These are phyloP conservation scores for Fusarium aywerte DNA, from an alignment of 2,329 filamentous ascomycete species.

Conservation along the genomic window DNA sequence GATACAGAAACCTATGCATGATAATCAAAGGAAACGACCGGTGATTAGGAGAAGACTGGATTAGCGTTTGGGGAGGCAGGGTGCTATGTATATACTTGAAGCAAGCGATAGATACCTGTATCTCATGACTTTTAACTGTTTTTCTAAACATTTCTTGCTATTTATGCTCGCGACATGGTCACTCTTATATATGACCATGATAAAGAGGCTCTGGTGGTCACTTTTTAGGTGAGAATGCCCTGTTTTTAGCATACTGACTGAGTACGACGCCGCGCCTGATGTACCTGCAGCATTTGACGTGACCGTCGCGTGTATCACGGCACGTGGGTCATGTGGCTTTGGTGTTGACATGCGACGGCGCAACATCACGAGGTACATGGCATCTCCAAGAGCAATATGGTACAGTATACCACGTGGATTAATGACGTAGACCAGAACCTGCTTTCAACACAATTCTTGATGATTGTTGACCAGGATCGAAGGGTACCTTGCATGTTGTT, in stretches of 20 bases:
- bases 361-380: conserved; percentile 36
- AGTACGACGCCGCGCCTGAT: conserved; percentile 45
- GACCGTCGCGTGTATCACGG: conserved; percentile 43
- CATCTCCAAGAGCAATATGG: conserved; percentile 2
- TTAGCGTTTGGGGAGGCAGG: conserved; percentile 51
- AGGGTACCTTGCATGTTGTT: conserved; percentile 39
- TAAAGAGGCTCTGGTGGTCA: conserved; percentile 35
- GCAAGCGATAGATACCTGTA: conserved; percentile 53
- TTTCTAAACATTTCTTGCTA: conserved; percentile 27
- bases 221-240: conserved; percentile 36
- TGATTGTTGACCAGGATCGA: conserved; percentile 16
- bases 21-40: conserved; percentile 55
- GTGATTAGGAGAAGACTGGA: conserved; percentile 55
- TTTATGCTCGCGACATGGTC: conserved; percentile 29
- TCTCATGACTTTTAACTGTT: conserved; percentile 52
- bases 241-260: conserved; percentile 39
- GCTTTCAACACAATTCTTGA: conserved; percentile 21
- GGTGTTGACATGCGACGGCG: conserved; percentile 42
- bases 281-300: conserved; percentile 35
- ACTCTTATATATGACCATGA: conserved; percentile 21
- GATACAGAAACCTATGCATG: conserved; percentile 60
- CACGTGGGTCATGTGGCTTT: conserved; percentile 44
- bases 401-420: conserved; percentile 35
- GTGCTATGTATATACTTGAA: conserved; percentile 55
- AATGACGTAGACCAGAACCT: conserved; percentile 27